phyloP scores from a whole-genome alignment of 257 asterid species.

The Lantana camara region DNA sequence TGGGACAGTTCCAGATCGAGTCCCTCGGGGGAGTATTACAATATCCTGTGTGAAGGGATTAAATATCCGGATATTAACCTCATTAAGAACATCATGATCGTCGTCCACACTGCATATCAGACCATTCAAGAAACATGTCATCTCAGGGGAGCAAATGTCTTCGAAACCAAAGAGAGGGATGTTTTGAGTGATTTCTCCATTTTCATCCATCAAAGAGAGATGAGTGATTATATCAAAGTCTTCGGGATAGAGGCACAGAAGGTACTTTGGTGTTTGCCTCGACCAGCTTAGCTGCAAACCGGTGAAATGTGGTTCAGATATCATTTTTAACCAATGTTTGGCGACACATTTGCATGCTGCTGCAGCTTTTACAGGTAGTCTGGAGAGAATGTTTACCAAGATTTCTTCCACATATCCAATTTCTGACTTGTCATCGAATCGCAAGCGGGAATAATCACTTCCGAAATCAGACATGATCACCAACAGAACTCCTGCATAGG shows the following conservation, averaged over 20 bases:
- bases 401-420: slow-evolving; percentile 27
- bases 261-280: slow-evolving; percentile 17
- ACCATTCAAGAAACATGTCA: slow-evolving; percentile 36
- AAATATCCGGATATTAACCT: slow-evolving; percentile 22
- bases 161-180: slow-evolving; percentile 25
- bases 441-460: background rate
- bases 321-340: slow-evolving; percentile 26
- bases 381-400: slow-evolving; percentile 26
- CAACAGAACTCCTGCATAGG: slow-evolving; percentile 26
- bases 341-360: slow-evolving; percentile 28
- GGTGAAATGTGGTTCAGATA: too few species aligned
- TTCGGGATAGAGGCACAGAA: slow-evolving; percentile 29
- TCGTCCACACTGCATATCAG: slow-evolving; percentile 28
- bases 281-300: slow-evolving; percentile 27
- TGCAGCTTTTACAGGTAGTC: slow-evolving; percentile 27
- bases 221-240: background rate
- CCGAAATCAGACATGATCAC: slow-evolving; percentile 28
- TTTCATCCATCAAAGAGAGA: slow-evolving; percentile 30
- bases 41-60: slow-evolving; percentile 29
- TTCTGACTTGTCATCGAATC: background rate
- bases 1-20: slow-evolving; percentile 7
- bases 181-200: slow-evolving; percentile 19
- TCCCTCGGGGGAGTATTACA: slow-evolving; percentile 28
- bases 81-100: background rate
- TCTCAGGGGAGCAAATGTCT: slow-evolving; percentile 12